Evolutionary conservation across 2,329 filamentous ascomycete genomes (phyloP).

Genomic region (Beauveria medogensis): DNA sequence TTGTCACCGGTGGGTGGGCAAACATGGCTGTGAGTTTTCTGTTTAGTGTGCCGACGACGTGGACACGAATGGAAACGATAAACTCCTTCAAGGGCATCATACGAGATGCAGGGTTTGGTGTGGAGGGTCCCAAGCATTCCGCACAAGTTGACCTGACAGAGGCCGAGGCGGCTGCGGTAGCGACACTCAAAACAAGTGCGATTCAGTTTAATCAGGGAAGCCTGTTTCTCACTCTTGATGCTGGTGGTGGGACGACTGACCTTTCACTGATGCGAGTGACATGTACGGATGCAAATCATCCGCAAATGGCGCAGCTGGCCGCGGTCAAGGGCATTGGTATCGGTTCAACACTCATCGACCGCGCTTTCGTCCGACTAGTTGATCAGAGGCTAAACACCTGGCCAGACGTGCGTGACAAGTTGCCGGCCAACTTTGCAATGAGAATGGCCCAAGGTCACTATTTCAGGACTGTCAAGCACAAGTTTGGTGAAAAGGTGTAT

Average conservation of each 20-base stretch:
- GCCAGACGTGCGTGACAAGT: slow-evolving; percentile 25
- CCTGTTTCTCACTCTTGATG: slow-evolving; percentile 36
- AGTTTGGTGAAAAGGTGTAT: slow-evolving; percentile 37
- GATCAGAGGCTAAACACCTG: slow-evolving; percentile 26
- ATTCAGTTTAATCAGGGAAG: slow-evolving; percentile 29
- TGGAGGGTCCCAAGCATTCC: slow-evolving; percentile 28
- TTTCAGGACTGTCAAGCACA: slow-evolving; percentile 31
- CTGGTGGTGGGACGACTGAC: slow-evolving; percentile 39
- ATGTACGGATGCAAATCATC: slow-evolving; percentile 19
- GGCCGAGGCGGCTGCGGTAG: slow-evolving; percentile 39
- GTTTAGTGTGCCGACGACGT: slow-evolving; percentile 51
- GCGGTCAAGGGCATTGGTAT: slow-evolving; percentile 38
- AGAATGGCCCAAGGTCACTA: slow-evolving; percentile 30
- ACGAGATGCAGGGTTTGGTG: slow-evolving; percentile 39
- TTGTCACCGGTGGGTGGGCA: slow-evolving; percentile 31
- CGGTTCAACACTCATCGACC: slow-evolving; percentile 38
- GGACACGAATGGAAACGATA: slow-evolving; percentile 40
- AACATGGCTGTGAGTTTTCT: slow-evolving; percentile 41
- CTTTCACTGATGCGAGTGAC: slow-evolving; percentile 35
- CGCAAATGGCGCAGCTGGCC: slow-evolving; percentile 26
- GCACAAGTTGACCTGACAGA: slow-evolving; percentile 39
- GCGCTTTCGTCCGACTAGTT: slow-evolving; percentile 32
- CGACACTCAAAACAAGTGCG: slow-evolving; percentile 35
- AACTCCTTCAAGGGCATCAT: slow-evolving; percentile 43
- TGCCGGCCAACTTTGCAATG: slow-evolving; percentile 29